A percentile compares a stretch with the other conserved stretches of the same genome.
Conservation (phyloP, 345 rosid genomes). For the Dipteronia sinensis region DNA sequence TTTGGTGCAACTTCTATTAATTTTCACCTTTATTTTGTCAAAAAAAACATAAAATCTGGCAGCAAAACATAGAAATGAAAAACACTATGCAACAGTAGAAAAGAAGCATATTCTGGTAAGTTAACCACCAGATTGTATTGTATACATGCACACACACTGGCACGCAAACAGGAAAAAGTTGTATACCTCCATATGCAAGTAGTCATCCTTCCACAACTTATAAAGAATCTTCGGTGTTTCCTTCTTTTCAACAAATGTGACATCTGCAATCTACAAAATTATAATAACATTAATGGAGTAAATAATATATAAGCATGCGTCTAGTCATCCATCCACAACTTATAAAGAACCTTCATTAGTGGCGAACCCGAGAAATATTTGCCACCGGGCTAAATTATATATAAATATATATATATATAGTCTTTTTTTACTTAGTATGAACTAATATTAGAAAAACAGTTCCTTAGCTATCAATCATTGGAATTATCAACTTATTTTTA, state of each 20-base stretch:
- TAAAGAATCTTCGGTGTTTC: constrained; percentile 59
- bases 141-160: neutral
- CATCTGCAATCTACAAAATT: constrained; percentile 59
- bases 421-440: too few relatives aligned
- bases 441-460: too few relatives aligned
- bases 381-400: too few relatives aligned
- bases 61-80: neutral
- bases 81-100: neutral
- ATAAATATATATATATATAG: too few relatives aligned
- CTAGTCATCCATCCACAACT: too few relatives aligned
- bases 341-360: too few relatives aligned
- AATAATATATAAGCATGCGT: neutral
- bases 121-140: neutral
- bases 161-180: neutral
- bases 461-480: too few relatives aligned
- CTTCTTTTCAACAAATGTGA: constrained; percentile 67
- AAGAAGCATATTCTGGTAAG: constrained; percentile 1
- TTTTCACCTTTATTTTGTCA: neutral
- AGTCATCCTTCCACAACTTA: constrained; percentile 82
- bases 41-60: neutral
- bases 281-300: constrained; percentile 13
- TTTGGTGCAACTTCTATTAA: constrained; percentile 1
- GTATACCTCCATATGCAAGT: constrained; percentile 83
- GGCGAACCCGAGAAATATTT: too few relatives aligned
- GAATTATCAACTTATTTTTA: too few relatives aligned